These are phyloP conservation scores for Eimeria sp. DNA, from an alignment of 169 alveolate species.

Conservation along the genomic window DNA sequence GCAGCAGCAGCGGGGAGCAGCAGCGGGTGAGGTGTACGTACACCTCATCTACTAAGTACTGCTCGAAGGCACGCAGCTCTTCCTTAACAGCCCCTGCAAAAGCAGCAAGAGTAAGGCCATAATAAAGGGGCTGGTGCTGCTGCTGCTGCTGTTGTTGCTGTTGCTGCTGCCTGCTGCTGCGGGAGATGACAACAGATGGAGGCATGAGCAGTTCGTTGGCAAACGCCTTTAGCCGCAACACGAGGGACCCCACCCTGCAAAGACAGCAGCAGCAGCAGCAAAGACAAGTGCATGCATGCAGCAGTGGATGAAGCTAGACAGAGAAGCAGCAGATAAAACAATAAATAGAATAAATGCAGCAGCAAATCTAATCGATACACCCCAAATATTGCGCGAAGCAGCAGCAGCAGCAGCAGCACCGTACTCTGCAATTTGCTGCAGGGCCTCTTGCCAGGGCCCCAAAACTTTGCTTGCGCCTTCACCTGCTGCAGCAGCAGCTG, in stretches of 20 bases:
- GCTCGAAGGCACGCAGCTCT: not conserved
- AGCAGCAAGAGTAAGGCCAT: not conserved
- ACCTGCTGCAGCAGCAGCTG: constrained; percentile 1
- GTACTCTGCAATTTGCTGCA: constrained; percentile 85
- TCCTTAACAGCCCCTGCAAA: constrained; percentile 5
- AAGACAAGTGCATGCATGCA: too few species aligned
- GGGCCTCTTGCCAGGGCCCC: constrained; percentile 80
- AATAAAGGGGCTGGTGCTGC: not conserved
- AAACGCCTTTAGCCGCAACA: not conserved
- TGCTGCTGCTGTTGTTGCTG: too few species aligned
- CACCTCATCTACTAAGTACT: not conserved
- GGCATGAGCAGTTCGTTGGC: not conserved
- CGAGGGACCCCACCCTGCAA: constrained; percentile 6
- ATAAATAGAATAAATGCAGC: not conserved
- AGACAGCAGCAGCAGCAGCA: not conserved
- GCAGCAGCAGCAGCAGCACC: constrained; percentile 87
- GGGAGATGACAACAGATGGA: constrained; percentile 13
- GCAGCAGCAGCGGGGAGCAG: constrained; percentile 18
- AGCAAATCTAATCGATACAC: too few species aligned
- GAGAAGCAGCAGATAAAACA: not conserved
- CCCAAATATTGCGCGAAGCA: not conserved
- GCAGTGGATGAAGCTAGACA: too few species aligned
- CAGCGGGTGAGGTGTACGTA: not conserved
- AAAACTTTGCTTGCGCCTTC: not conserved
- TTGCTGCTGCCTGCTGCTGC: not conserved